phyloP scores from a whole-genome alignment of 1,139 yeast genomes.

The Blastobotrys persicus region DNA sequence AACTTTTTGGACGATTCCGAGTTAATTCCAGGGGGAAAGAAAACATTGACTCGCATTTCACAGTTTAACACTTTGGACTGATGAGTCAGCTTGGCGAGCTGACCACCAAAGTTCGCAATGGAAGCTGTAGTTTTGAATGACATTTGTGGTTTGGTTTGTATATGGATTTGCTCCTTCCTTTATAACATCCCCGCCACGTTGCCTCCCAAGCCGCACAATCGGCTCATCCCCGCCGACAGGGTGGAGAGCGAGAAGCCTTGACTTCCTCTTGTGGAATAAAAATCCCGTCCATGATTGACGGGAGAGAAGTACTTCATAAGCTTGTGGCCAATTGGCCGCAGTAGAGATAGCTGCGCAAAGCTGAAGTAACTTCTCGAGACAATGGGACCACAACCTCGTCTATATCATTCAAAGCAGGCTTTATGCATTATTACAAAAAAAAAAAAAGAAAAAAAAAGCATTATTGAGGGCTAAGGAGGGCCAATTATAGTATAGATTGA shows the following conservation, averaged over 20 bases:
- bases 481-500: no score
- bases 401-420: no score
- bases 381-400: no score
- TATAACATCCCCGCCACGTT: not conserved
- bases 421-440: no score
- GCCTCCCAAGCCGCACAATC: not conserved
- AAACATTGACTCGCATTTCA: slow-evolving; percentile 79
- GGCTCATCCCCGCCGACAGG: not conserved
- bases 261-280: no score
- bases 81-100: slow-evolving; percentile 71
- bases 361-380: no score
- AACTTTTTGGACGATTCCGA: slow-evolving; percentile 37
- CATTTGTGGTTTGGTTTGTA: slow-evolving; percentile 10
- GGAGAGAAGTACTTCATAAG: no score
- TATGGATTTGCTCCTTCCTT: not conserved
- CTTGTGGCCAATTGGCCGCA: no score
- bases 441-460: not conserved
- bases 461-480: no score
- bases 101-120: slow-evolving; percentile 72
- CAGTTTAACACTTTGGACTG: slow-evolving; percentile 64
- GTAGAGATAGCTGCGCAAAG: no score
- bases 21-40: slow-evolving; percentile 60
- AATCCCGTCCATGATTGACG: no score
- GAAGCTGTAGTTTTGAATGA: slow-evolving; percentile 29
- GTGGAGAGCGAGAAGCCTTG: no score